Conservation (phyloP, 2,329 filamentous ascomycete species). For the Pseudogymnoascus sp. region DNA sequence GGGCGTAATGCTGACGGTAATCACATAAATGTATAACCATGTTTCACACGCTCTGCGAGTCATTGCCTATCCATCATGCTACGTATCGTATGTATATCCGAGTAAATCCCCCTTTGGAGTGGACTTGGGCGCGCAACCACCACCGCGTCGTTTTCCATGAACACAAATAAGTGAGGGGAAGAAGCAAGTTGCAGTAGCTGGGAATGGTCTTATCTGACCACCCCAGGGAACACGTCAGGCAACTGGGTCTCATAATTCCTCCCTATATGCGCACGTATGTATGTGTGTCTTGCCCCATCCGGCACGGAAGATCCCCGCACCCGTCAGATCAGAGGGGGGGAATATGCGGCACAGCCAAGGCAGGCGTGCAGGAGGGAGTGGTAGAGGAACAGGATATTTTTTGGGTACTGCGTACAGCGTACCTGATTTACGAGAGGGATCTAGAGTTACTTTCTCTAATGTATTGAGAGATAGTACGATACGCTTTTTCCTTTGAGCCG, state of each 20-base stretch:
- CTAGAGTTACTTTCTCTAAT: neutral
- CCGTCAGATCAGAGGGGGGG: neutral
- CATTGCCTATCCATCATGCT: neutral
- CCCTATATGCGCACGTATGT: neutral
- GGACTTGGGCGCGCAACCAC: neutral
- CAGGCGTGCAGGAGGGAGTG: neutral
- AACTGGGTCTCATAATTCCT: neutral
- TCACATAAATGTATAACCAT: constrained; percentile 7
- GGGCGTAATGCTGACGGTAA: neutral
- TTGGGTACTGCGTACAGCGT: neutral
- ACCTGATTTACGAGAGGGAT: neutral
- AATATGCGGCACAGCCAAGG: neutral
- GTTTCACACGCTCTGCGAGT: neutral
- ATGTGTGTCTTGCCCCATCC: neutral
- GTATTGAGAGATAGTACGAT: too few species aligned
- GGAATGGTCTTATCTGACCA: neutral
- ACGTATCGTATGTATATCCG: neutral
- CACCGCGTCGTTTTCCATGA: too few species aligned
- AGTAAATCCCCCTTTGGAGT: neutral
- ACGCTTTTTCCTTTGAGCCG: neutral
- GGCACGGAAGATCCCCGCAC: neutral
- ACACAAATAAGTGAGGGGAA: neutral
- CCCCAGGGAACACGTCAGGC: neutral
- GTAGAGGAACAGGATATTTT: neutral
- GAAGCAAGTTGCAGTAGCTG: neutral